Base-by-base conservation (phyloP, 768 basidiomycete species). In the Naganishia kalamii region DNA sequence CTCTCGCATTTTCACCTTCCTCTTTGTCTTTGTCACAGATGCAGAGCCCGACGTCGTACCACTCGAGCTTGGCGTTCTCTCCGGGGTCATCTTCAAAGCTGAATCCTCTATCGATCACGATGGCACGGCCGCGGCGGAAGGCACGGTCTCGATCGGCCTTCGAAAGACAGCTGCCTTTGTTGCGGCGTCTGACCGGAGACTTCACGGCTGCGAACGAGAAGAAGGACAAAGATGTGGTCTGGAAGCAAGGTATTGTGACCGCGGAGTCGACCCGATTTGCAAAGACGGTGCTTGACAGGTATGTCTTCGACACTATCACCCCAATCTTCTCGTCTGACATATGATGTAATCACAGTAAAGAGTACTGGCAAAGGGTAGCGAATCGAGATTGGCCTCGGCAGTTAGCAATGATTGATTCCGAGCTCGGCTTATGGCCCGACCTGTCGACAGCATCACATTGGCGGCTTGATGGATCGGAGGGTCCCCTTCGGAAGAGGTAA, bases 401-500 rank as follows among this genome's bases (percentile, higher is more conserved):
- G 83, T 80, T 84, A 0, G 77, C 84, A 43, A 71, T 85, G 10
- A 78, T 88, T 25, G 84, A 84, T 1, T 85, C 85, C 0, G 92
- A 94, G 73, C 83, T 89, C 23, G 91, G 91, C 0, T 73, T 94
- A 13, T 94, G 92, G 92, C 85, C 86, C 1, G 82, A 83, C 47
- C 76, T 81, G 17, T 80, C 80, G 43, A 79, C 72, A 2, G 79
- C 80, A 25, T 79, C 79, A 7, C 70, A 83, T 12, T 94, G 92
- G 92, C 80, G 87, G 33, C 77, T 94, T 48, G 92, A 94, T 68
- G 92, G 93, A 71, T 92, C 91, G 1, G 92, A 96, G 72, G 92
- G 92, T 0, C 92, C 91, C 1, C 83, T 89, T 70, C 84, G 92
- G 50, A 88, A 89, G 60, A 81, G 92, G 91, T 90, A 70, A 30